Evolutionary conservation across 257 asterid genomes (phyloP), one percentile per base, ranked within the genome.

Genomic region (Echites panduratus): DNA sequence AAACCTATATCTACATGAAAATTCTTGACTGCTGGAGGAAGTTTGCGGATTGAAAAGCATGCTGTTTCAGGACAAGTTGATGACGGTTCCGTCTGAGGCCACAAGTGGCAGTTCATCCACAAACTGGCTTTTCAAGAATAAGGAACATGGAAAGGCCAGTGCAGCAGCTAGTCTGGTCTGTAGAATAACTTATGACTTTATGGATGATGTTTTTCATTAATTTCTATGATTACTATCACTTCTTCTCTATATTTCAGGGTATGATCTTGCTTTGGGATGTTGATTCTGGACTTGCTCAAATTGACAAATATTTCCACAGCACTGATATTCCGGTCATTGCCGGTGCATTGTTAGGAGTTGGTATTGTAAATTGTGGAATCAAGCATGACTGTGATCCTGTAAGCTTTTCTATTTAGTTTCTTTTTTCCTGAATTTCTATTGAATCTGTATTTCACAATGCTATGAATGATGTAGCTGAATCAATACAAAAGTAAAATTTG

Each of bases 91-190:
- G 77, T 84, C 99, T 32, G 99, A 92, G 80, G 84, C 92, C 75
- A 78, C 96, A 75, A 84, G 82, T 73, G 89, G 92, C 73, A 84
- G 95, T 71, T 81, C 93, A 19, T 84, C 95, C 14, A 81, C 93
- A 22, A 89, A 88, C 84, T 95, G 99, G 99, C 96, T 91, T 73
- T 94, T 86, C 77, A 91, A 91, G 77, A 91, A 94, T 75, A 92
- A 92, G 82, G 98, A 95, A 67, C 98, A 95, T 56, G 99, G 97
- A 40, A 92, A 90, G 83, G 85, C 90, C 74, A 94, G 99, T 83
- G 99, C 99, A 59, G 96, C 96, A 52, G 99, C 99, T 12, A 92
- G 99, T 82, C 82, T 92, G 94, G 98, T 93, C 73, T 54, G 89
- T 74, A 6, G 40, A 71, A 66, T 17, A 70, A 27, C 77, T 59